Percentiles rank a stretch among this genome's conserved stretches.
phyloP scores from a whole-genome alignment of 331 rosid genomes.

The Rosa hybrid region DNA sequence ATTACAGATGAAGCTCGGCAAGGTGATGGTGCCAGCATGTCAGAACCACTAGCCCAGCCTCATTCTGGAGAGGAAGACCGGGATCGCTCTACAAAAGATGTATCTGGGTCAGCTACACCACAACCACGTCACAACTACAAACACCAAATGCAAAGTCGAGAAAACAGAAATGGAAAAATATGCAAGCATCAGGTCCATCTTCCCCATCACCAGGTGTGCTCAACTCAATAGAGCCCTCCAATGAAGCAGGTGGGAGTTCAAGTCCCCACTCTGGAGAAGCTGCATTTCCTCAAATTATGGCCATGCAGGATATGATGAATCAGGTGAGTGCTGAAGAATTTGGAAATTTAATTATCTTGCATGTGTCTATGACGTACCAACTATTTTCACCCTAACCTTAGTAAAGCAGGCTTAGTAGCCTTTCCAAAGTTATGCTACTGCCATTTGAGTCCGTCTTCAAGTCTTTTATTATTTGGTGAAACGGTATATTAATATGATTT shows the following conservation, averaged over 20 bases:
- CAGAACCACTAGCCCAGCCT: conserved; percentile 43
- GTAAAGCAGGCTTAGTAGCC: too few relatives aligned
- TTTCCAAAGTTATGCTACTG: too few relatives aligned
- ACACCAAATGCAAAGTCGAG: conserved; percentile 64
- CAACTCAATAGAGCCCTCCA: conserved; percentile 58
- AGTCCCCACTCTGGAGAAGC: conserved; percentile 55
- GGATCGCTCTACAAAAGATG: not conserved
- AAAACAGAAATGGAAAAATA: conserved; percentile 72
- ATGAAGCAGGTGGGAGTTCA: conserved; percentile 58
- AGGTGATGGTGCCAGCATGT: conserved; percentile 49
- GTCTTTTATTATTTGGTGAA: not conserved
- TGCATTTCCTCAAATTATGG: conserved; percentile 57
- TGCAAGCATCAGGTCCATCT: conserved; percentile 62
- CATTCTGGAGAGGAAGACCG: conserved; percentile 60
- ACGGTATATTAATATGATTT: not conserved
- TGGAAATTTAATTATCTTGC: not conserved
- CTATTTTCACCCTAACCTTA: too few relatives aligned
- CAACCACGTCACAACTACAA: conserved; percentile 30
- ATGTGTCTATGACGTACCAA: too few relatives aligned
- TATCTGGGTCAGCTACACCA: too few relatives aligned
- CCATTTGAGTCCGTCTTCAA: too few relatives aligned
- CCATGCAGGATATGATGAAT: conserved; percentile 77
- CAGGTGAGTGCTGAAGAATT: conserved; percentile 50
- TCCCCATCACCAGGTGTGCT: conserved; percentile 50
- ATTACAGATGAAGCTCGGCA: too few relatives aligned